Conservation (phyloP, 345 rosid genomes). For the Mercurialis annua region DNA sequence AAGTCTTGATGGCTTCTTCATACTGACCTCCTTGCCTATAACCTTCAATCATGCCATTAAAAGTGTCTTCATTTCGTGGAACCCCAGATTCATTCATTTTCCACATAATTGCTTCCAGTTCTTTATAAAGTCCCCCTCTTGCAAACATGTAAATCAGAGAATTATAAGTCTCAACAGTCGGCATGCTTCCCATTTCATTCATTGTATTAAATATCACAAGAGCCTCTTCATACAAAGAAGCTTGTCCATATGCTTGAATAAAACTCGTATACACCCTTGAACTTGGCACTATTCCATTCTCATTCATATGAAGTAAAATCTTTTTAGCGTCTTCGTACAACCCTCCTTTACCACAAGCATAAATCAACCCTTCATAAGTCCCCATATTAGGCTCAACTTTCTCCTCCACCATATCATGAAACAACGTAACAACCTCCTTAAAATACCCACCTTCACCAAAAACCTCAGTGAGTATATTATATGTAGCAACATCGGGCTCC, state of each 20-base stretch:
- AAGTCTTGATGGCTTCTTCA: constrained; percentile 90
- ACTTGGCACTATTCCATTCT: constrained; percentile 73
- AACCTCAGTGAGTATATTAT: constrained; percentile 75
- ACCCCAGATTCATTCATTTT: constrained; percentile 66
- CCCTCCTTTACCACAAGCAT: constrained; percentile 92
- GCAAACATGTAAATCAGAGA: constrained; percentile 75
- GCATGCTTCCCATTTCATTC: constrained; percentile 80
- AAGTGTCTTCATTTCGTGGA: constrained; percentile 64
- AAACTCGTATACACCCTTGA: constrained; percentile 76
- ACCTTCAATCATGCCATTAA: constrained; percentile 84
- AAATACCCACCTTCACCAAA: constrained; percentile 97
- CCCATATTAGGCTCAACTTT: constrained; percentile 81
- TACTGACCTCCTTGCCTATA: constrained; percentile 84
- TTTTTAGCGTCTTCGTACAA: constrained; percentile 74
- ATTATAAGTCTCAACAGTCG: constrained; percentile 76
- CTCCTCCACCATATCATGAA: constrained; percentile 95
- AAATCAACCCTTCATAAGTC: constrained; percentile 83
- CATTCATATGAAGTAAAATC: constrained; percentile 72
- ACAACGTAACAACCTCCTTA: constrained; percentile 92
- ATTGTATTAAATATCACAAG: constrained; percentile 79
- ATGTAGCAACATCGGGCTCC: constrained; percentile 77
- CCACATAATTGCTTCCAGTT: constrained; percentile 57
- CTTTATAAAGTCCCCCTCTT: constrained; percentile 80
- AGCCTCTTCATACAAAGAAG: constrained; percentile 85
- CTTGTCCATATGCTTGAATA: constrained; percentile 90